Evolutionary conservation across 2,329 filamentous ascomycete genomes (phyloP), one percentile per base, ranked within the genome.

Genomic region (Colletotrichum endophyticum): DNA sequence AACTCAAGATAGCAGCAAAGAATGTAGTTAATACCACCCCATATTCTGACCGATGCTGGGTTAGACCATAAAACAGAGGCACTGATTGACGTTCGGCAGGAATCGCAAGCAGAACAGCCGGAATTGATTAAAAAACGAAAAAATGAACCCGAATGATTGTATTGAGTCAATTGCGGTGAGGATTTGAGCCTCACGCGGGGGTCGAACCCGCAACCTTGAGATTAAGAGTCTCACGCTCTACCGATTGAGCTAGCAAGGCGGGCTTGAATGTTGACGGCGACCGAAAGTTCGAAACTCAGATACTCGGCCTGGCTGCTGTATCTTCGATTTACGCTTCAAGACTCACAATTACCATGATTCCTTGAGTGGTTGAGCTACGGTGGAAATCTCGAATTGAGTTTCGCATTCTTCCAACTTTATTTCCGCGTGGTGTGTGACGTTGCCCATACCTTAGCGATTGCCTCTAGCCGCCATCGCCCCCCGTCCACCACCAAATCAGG

Each of bases 151-250:
- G 34, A 9, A 8, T 7, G 69, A 67, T n/a, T 34, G 69, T 12
- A 13, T n/a, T 22, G 1, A 13, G 27, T 36, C 73, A 73, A 69
- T 68, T 56, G 73, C 63, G 39, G 63, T 76, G 73, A 68, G 73
- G 73, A 69, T 63, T 73, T 68, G 73, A 76, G 73, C 73, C 73
- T 73, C 73, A 76, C 78, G 78, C 78, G 78, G 78, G 78, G 78
- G 78, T 79, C 78, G 78, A 79, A 78, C 78, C 75, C 75, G 68
- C 73, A 77, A 76, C 76, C 76, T 77, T 77, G 73, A 77, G 76
- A 77, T 77, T 91, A 90, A 91, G 92, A 93, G 92, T 93, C 92
- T 92, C 89, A 75, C 69, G 73, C 73, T 75, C 73, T 75, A 73
- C 70, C 74, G 64, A 73, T 70, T 75, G 73, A 75, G 73, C 73